Evolutionary conservation across 352 stramenopile genomes (phyloP), one percentile per base, ranked within the genome.

Genomic region (Globisporangium nagaii): DNA sequence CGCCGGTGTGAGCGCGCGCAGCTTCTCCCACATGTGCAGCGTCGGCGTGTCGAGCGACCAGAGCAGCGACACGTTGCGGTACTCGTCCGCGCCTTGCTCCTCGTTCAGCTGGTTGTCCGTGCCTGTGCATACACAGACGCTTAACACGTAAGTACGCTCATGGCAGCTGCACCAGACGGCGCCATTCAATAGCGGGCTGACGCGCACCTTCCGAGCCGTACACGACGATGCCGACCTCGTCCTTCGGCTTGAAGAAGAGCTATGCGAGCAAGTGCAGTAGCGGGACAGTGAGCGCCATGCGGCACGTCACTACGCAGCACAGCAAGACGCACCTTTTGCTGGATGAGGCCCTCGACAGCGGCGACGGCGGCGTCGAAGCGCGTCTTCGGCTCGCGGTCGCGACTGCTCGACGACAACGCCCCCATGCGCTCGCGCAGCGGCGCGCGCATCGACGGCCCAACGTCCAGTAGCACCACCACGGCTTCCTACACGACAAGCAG

Each of bases 61-160:
- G 44, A 90, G 56, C 48, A 93, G 77, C 32, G 61, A 36, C 41
- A 90, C 80, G 28, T 91, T 81, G 22, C 47, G 53, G 58, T 93
- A 90, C 50, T 82, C 70, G 36, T 56, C 65, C 6, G 68, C 60
- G 13, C 62, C 80, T 20, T 90, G 70, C 56, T 90, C 73, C 25
- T 87, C 80, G 27, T 90, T 84, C 60, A 93, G 55, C 51, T 89
- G 75, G 48, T 93, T 93, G 39, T 88, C 68, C 36, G 83, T 93
- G n/a, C 79, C 79, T 87, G 32, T 9, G 37, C 1, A 7, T 31
- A 1, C 46, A 58, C 20, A 0, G n/a, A 65, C 53, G 7, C 19
- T 8, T 22, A 7, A 41, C 6, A 22, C 17, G 17, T 40, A 27
- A 32, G 44, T 22, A n/a, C n/a, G n/a, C n/a, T n/a, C n/a, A n/a